These are phyloP conservation scores for Blastobotrys attinorum DNA, from an alignment of 805 yeast genomes.

Conservation along the genomic window DNA sequence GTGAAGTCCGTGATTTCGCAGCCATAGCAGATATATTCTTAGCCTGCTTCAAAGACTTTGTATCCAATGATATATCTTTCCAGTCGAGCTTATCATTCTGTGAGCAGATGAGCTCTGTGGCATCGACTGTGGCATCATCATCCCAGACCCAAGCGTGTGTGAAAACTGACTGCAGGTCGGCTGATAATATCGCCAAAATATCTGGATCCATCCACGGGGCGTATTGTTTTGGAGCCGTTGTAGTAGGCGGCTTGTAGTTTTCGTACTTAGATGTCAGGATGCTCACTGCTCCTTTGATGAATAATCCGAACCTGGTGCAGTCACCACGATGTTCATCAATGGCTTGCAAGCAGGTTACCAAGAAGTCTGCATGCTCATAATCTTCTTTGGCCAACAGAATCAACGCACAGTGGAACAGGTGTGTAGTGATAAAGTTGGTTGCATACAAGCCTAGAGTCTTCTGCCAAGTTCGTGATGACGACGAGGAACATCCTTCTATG, in stretches of 20 bases:
- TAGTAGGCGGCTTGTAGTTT: background rate
- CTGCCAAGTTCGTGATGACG: background rate
- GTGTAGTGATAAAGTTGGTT: conserved; percentile 5
- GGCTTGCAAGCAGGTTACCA: conserved; percentile 7
- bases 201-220: conserved; percentile 11
- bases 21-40: too few relatives aligned
- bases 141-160: conserved; percentile 15
- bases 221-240: background rate
- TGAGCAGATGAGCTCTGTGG: too few relatives aligned
- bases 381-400: conserved; percentile 9
- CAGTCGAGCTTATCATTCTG: too few relatives aligned
- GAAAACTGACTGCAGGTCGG: conserved; percentile 11
- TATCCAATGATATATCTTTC: too few relatives aligned
- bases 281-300: conserved; percentile 10
- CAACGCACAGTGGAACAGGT: conserved; percentile 10
- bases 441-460: background rate
- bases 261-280: conserved; percentile 4
- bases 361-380: conserved; percentile 10
- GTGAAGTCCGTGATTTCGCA: too few relatives aligned
- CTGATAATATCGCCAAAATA: conserved; percentile 12
- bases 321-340: conserved; percentile 3
- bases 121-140: too few relatives aligned
- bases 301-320: conserved; percentile 7
- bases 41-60: too few relatives aligned
- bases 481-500: background rate